phyloP scores from a whole-genome alignment of 163 green algal genomes.

The Smithsoniella earleae region DNA sequence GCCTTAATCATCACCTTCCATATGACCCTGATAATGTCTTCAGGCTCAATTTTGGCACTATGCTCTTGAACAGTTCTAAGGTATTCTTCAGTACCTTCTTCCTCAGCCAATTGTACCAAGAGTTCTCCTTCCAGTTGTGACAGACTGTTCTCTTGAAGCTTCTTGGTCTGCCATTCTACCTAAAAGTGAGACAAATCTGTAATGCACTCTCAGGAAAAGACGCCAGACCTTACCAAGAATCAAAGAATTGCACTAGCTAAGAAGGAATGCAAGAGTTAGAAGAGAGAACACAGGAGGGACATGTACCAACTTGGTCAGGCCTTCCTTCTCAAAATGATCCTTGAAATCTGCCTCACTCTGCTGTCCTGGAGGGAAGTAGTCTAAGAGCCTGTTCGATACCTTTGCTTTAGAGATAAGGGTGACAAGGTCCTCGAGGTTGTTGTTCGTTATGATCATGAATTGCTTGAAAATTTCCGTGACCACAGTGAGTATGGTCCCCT shows the following conservation, averaged over 20 bases:
- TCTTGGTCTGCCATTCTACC: conserved; percentile 82
- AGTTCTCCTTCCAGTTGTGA: conserved; percentile 30
- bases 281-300: not conserved
- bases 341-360: conserved; percentile 66
- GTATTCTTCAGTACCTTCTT: conserved; percentile 21
- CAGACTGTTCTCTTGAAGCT: conserved; percentile 63
- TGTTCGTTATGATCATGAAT: conserved; percentile 43
- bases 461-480: conserved; percentile 65
- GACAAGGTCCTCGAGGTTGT: conserved; percentile 54
- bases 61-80: conserved; percentile 20
- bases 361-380: conserved; percentile 89
- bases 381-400: conserved; percentile 72
- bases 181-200: too few species aligned
- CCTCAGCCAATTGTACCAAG: conserved; percentile 30
- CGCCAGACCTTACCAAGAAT: too few species aligned
- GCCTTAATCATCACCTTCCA: conserved; percentile 69
- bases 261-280: not conserved
- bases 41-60: not conserved
- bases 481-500: conserved; percentile 72
- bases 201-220: too few species aligned
- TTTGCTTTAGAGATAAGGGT: conserved; percentile 65
- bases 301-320: conserved; percentile 31
- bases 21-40: conserved; percentile 44
- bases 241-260: not conserved
- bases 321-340: conserved; percentile 63